phyloP scores from a whole-genome alignment of 345 rosid genomes.

The Sonneratia caseolaris region DNA sequence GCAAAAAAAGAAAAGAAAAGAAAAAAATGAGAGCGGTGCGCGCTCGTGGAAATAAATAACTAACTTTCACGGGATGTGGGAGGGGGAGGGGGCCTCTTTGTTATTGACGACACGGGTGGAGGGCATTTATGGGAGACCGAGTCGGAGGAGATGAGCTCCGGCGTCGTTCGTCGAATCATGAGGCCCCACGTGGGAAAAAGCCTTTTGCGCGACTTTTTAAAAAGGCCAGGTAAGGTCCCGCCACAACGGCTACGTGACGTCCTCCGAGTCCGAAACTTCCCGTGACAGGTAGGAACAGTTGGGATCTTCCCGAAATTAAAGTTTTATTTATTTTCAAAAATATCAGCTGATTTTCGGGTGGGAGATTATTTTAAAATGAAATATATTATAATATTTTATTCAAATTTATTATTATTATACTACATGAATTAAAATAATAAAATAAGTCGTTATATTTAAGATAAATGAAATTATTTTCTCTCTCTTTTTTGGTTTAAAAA shows the following conservation, averaged over 20 bases:
- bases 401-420: too few relatives aligned
- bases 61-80: neutral
- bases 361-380: too few relatives aligned
- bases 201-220: conserved; percentile 2
- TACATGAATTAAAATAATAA: too few relatives aligned
- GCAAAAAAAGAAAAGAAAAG: too few relatives aligned
- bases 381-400: too few relatives aligned
- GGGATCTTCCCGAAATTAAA: neutral
- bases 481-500: too few relatives aligned
- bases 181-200: conserved; percentile 5
- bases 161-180: neutral
- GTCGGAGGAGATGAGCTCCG: neutral
- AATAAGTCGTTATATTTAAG: too few relatives aligned
- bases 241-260: conserved; percentile 7
- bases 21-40: too few relatives aligned
- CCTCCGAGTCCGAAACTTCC: neutral
- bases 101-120: neutral
- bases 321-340: neutral
- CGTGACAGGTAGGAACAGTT: neutral
- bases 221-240: neutral
- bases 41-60: too few relatives aligned
- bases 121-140: neutral
- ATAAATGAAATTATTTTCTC: too few relatives aligned
- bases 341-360: neutral
- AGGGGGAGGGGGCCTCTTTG: neutral